Base-by-base conservation (phyloP, 2,329 filamentous ascomycete genomes). In the Chaetothyriales sp. region DNA sequence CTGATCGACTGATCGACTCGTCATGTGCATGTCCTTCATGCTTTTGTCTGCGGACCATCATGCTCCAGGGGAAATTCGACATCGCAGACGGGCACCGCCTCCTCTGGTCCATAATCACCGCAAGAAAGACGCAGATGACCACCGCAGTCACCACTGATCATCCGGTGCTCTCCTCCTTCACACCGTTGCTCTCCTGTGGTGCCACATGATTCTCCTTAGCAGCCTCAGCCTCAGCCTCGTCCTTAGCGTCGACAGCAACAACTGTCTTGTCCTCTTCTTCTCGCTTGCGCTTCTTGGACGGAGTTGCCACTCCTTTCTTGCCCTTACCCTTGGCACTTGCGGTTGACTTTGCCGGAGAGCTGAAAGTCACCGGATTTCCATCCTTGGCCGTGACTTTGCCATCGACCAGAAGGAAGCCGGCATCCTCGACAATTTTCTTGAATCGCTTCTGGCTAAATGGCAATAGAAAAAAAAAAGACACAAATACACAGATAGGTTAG, bases 401-500 rank as follows among this genome's bases (percentile, higher is more conserved):
- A 9, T 36, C 48, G 12, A 51, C 48, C 43, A 49, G 48, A 22
- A 46, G 47, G 47, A 47, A 46, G 15, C 48, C 50, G 6, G 47
- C 20, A 4, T 54, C 45, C 7, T 48, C 39, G 26, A 52, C 18
- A 15, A 52, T 15, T 10, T 3, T 26, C 43, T 52, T 52, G 47
- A 52, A 52, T 32, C 49, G 48, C 5, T 47, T 18, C 19, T 26
- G 20, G 1, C 50, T 51, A 43, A 20, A 25, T 28, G 15, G 6
- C 18, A 26, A 47, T n/a, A n/a, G n/a, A n/a, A n/a, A n/a, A n/a
- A n/a, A n/a, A n/a, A n/a, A n/a, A n/a, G n/a, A n/a, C n/a, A n/a
- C n/a, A n/a, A n/a, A n/a, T n/a, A 25, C 6, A 15, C n/a, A 47
- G 39, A 32, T 49, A 26, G 18, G 12, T 44, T 15, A 10, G n/a